Base-by-base conservation (phyloP, 352 stramenopile genomes). In the Phytophthora pseudosyringae region DNA sequence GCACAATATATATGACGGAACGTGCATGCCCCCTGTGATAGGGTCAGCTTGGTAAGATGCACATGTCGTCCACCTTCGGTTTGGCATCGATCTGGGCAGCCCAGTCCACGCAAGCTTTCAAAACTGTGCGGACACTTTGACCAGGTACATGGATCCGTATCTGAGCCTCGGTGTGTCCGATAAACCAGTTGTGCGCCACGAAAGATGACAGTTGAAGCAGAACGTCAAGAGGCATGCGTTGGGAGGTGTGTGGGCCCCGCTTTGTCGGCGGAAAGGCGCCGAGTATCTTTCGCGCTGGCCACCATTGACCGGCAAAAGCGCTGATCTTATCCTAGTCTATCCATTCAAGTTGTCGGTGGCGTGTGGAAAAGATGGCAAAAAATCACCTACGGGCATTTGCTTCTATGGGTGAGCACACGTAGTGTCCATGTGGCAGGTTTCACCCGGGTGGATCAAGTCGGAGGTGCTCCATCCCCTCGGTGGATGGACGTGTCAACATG, bases 281-380 rank as follows among this genome's bases (percentile, higher is more conserved):
- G 39, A 59, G 39, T 60, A 50, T 60, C 40, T 60, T 49, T 49
- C 52, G 40, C 33, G 35, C n/a, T n/a, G n/a, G n/a, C n/a, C n/a
- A n/a, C n/a, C n/a, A n/a, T n/a, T n/a, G n/a, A n/a, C n/a, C n/a
- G n/a, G n/a, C n/a, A n/a, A n/a, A n/a, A n/a, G n/a, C n/a, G n/a
- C 49, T 48, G 29, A 12, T 60, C 52, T 60, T 60, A 60, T 60
- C 16, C n/a, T 32, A 15, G 52, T 28, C 39, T 60, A 60, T 60
- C 39, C 52, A 54, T 28, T 25, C 48, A 35, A 56, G 48, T 56
- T 56, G 33, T 16, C 18, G 48, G 11, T 29, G 29, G 18, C 15
- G 43, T 50, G 43, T 50, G 43, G 47, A 33, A 40, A n/a, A n/a
- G 11, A 18, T 31, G n/a, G 5, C 41, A 8, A 13, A 45, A 45